These are phyloP conservation scores for Aspergillus sp. DNA, from an alignment of 2,329 filamentous ascomycete genomes.

Conservation along the genomic window DNA sequence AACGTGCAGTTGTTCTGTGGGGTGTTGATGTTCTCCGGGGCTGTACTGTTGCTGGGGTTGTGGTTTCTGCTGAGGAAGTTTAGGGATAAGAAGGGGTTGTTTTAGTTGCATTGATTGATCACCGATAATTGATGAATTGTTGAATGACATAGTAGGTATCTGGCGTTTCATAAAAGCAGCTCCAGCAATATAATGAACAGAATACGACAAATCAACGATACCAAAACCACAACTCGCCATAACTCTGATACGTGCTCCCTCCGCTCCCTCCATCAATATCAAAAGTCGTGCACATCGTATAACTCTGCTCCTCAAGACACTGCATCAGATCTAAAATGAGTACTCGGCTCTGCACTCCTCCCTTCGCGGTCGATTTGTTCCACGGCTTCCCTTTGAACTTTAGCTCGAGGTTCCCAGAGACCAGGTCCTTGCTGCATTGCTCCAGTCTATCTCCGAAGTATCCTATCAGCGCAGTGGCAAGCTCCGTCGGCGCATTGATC, in stretches of 20 bases:
- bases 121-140: neutral
- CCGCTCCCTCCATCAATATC: constrained; percentile 6
- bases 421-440: constrained; percentile 8
- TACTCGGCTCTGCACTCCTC: neutral
- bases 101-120: neutral
- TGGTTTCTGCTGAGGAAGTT: constrained; percentile 21
- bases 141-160: neutral
- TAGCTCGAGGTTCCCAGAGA: constrained; percentile 7
- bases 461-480: neutral
- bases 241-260: constrained; percentile 3
- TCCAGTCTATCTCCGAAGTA: constrained; percentile 1
- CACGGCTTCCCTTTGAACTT: constrained; percentile 4
- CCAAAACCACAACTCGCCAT: constrained; percentile 10
- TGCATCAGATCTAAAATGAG: constrained; percentile 5
- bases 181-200: too few relatives aligned
- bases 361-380: neutral
- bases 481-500: constrained; percentile 5
- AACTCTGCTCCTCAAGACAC: constrained; percentile 5
- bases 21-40: constrained; percentile 40
- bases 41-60: constrained; percentile 27
- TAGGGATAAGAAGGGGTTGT: constrained; percentile 15
- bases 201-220: constrained; percentile 3
- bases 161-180: too few relatives aligned
- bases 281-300: constrained; percentile 5
- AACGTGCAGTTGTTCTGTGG: constrained; percentile 50